These are phyloP conservation scores for Letharia columbiana DNA, from an alignment of 495 filamentous ascomycete genomes.

Conservation along the genomic window DNA sequence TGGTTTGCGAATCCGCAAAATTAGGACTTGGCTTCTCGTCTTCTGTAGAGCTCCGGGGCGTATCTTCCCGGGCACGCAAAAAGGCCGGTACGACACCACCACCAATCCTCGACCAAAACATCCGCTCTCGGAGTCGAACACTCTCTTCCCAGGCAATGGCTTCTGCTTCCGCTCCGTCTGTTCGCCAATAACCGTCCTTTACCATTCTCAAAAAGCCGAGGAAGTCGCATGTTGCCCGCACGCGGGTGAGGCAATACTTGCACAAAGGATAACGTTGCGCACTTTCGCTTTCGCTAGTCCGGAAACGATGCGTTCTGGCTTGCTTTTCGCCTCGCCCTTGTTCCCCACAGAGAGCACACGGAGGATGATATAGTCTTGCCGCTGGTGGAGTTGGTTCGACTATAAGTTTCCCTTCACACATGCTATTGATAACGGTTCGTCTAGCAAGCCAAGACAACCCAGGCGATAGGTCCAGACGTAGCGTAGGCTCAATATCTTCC, in stretches of 20 bases:
- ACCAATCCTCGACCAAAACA: conserved; percentile 92
- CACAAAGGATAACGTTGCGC: conserved; percentile 87
- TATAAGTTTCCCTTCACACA: conserved; percentile 77
- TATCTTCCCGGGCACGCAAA: conserved; percentile 24
- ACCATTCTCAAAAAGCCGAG: conserved; percentile 82
- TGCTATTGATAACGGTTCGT: conserved; percentile 68
- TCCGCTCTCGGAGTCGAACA: conserved; percentile 75
- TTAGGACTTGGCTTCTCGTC: conserved; percentile 13
- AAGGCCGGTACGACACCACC: conserved; percentile 75
- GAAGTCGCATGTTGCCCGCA: conserved; percentile 85
- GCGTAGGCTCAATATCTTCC: conserved; percentile 91
- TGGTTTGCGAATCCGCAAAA: conserved; percentile 8
- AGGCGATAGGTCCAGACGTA: conserved; percentile 80
- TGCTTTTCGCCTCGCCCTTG: conserved; percentile 57
- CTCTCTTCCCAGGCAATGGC: conserved; percentile 90
- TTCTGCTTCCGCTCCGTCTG: conserved; percentile 65
- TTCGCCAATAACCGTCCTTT: conserved; percentile 77
- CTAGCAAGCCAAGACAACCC: conserved; percentile 89
- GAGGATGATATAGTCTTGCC: conserved; percentile 51
- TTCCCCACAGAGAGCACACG: conserved; percentile 88
- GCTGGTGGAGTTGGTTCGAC: conserved; percentile 74
- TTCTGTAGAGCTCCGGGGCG: conserved; percentile 22
- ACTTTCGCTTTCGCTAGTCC: conserved; percentile 72
- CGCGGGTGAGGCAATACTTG: conserved; percentile 71
- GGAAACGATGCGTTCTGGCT: conserved; percentile 77